phyloP scores from a whole-genome alignment of 164 flowering plant genomes.

The Brasenia schreberi region DNA sequence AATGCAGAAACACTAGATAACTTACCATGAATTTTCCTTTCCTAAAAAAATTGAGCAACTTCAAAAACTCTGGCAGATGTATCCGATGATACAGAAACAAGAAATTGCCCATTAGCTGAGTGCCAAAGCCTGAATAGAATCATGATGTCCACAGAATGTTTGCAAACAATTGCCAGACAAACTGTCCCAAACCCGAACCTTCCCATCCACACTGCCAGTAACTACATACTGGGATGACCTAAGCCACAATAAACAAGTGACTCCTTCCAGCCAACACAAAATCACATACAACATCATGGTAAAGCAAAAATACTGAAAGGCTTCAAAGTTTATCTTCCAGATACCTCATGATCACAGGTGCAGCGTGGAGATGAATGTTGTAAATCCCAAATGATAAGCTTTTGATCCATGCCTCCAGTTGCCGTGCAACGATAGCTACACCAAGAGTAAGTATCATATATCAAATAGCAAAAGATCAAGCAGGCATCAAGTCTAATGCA shows the following conservation, averaged over 20 bases:
- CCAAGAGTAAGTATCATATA: conserved; percentile 1
- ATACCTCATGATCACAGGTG: conserved; percentile 72
- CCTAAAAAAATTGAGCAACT: conserved; percentile 33
- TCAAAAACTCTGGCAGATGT: conserved; percentile 74
- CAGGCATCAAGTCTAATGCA: no score
- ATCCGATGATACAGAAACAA: conserved; percentile 70
- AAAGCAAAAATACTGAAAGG: not conserved
- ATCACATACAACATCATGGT: not conserved
- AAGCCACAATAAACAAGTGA: conserved; percentile 68
- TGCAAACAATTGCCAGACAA: conserved; percentile 56
- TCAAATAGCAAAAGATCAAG: no score
- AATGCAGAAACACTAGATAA: not conserved
- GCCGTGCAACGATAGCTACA: conserved; percentile 68
- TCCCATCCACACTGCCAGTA: conserved; percentile 68
- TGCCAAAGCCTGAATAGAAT: conserved; percentile 48
- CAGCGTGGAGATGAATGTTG: conserved; percentile 49
- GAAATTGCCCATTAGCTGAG: conserved; percentile 38
- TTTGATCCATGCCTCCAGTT: conserved; percentile 74
- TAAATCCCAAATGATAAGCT: conserved; percentile 77
- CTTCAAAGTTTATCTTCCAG: not conserved
- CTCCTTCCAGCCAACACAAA: conserved; percentile 44
- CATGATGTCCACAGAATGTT: conserved; percentile 57
- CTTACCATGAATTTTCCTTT: conserved; percentile 1
- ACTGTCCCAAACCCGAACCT: conserved; percentile 75
- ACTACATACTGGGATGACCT: conserved; percentile 49